Base-by-base conservation (phyloP, 2,329 filamentous ascomycete species). In the Stachybotrys chlorohalonatus region DNA sequence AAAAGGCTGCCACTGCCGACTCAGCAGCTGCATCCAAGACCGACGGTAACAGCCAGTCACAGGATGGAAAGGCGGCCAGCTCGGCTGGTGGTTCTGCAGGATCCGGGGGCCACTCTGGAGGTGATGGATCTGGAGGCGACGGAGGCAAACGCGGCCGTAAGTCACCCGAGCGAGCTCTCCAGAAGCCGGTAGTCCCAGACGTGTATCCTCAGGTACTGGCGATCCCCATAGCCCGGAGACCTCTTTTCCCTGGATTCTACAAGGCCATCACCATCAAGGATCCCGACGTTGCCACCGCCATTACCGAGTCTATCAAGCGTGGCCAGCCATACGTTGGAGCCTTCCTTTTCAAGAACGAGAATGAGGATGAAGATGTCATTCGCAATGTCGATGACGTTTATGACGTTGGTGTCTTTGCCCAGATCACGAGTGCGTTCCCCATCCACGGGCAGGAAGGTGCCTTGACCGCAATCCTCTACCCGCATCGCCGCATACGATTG, bases 221-320 rank as follows among this genome's bases (percentile, higher is more conserved):
- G 2, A 95, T 99, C 54, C 94, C 94, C 7, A 96, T 99, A 64
- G 89, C 90, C 31, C 91, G 95, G 70, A 82, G 94, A 53, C 94
- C 94, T 11, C 76, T 99, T 11, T 99, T 97, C 72, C 94, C 94
- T 1, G 94, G 94, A 1, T 99, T 97, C 73, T 99, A 99, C 77
- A 99, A 99, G 73, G 93, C 94, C 9, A 94, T 99, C 62, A 99
- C 93, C 4, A 95, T 99, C 62, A 87, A 90, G 67, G 91, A 99
- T 66, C 89, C 89, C 16, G 89, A 94, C 63, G 94, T 99, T 42
- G 88, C 92, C 13, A 85, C 86, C 46, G 94, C 94, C 24, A 95
- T 99, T 61, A 88, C 92, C 56, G 95, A 99, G 68, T 94, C 96
- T 80, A 90, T 97, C 69, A 96, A 95, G 78, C 82, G 93, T 53